Percentiles rank a stretch among this genome's conserved stretches.
Conservation (phyloP, 805 yeast species). For the Sugiyamaella chiloensis region DNA sequence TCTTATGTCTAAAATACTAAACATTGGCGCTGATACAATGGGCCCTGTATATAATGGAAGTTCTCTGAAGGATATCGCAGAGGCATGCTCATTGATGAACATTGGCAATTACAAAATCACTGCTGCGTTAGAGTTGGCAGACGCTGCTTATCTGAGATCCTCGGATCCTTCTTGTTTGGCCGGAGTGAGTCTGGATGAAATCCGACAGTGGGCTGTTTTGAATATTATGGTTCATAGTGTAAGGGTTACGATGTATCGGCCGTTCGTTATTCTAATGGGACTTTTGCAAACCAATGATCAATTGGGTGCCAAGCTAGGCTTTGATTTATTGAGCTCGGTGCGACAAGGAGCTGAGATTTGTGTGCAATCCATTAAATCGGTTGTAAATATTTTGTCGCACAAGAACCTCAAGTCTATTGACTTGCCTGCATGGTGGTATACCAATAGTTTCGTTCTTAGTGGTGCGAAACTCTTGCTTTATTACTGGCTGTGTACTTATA, state of each 20-base stretch:
- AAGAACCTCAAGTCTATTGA: background rate
- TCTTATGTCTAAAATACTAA: background rate
- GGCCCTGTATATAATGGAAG: background rate
- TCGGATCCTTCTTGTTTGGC: background rate
- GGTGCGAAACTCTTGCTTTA: conserved; percentile 4
- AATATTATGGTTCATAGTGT: conserved; percentile 3
- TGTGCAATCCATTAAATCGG: background rate
- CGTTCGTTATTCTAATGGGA: conserved; percentile 8
- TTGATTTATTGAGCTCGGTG: background rate
- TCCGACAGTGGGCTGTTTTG: conserved; percentile 8
- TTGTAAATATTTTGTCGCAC: conserved; percentile 2
- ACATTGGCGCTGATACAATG: conserved; percentile 2
- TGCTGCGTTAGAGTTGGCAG: background rate
- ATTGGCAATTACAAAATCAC: background rate
- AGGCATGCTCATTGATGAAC: background rate
- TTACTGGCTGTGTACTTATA: conserved; percentile 1
- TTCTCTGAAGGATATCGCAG: conserved; percentile 2
- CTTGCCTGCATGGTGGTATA: conserved; percentile 8
- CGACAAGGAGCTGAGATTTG: conserved; percentile 9
- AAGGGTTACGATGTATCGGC: conserved; percentile 8
- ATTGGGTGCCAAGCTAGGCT: background rate
- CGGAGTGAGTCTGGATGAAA: background rate
- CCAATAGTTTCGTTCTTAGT: conserved; percentile 2
- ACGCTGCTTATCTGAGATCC: conserved; percentile 7
- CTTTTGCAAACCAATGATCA: background rate